Evolutionary conservation across 148 eudicot species (phyloP), one percentile per base, ranked within the genome.

Genomic region (Nepenthes mirabilis): DNA sequence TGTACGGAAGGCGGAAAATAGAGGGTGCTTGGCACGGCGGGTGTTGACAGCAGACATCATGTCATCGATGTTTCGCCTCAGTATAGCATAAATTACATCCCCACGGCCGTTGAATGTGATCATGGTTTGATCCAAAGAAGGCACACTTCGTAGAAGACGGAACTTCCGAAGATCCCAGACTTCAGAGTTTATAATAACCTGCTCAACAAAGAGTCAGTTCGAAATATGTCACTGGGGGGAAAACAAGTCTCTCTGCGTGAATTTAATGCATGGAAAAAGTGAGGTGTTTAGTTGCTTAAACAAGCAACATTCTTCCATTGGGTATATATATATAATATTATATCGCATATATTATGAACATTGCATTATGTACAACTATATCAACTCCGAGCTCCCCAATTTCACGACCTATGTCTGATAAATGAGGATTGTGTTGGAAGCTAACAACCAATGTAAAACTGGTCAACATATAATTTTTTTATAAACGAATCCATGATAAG

Each of bases 141-240:
- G 91, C 37, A 93, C 96, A 10, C 83, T 93, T 58, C 96, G 72
- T 32, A 88, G 91, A 37, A 93, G 88, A 74, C 84, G 77, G 65
- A 79, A 84, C 59, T 93, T 93, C 36, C 96, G 83, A 14, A 88
- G 79, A 78, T 93, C 99, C 96, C 96, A 88, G 12, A 93, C 96
- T 78, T 93, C 99, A 0, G 99, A 88, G 69, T 93, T 88, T 79
- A 93, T 88, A 35, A 93, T 88, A 6, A 93, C 96, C 99, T 93
- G 82, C 14, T 47, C 50, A 57, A 62, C 2, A 60, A 57, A 10
- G 56, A 2, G 48, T 9, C 35, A 53, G 35, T 37, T 55, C 11
- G 11, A 13, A 33, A 37, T 14, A 35, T 14, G 9, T 47, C 11
- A 36, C 48, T 48, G 50, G 63, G 9, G 23, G 14, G 10, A n/a